Conservation (phyloP, 345 rosid species). For the Populus euphratica region DNA sequence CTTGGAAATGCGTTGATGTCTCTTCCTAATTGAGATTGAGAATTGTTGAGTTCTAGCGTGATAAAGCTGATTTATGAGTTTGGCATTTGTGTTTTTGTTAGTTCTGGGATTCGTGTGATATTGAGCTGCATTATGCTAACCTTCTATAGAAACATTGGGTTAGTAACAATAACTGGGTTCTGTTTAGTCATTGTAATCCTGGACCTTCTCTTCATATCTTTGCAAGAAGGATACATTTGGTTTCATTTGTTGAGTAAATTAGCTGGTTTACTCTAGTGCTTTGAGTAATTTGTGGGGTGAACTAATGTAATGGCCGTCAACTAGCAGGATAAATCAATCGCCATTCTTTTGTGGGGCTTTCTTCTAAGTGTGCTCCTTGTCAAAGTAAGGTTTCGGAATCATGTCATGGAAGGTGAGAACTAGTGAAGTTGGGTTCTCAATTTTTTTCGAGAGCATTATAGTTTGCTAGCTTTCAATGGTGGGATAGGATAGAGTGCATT, state of each 20-base stretch:
- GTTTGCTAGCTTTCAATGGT: not conserved
- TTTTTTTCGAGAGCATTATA: not conserved
- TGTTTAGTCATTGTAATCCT: not conserved
- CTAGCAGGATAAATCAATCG: slow-evolving; percentile 47
- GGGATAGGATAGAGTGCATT: not conserved
- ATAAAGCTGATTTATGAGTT: not conserved
- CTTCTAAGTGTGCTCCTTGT: slow-evolving; percentile 45
- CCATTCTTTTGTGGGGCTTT: slow-evolving; percentile 41
- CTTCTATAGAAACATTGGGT: not conserved
- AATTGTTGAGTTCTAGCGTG: not conserved
- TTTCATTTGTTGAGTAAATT: not conserved
- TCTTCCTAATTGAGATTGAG: not conserved
- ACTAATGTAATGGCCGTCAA: slow-evolving; percentile 17
- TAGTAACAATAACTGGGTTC: not conserved
- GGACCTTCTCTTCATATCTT: not conserved
- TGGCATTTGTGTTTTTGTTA: not conserved
- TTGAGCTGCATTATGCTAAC: not conserved
- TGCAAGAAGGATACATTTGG: not conserved
- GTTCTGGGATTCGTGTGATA: not conserved
- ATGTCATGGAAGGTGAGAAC: slow-evolving; percentile 58
- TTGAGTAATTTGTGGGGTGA: slow-evolving; percentile 3
- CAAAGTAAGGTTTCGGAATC: slow-evolving; percentile 38
- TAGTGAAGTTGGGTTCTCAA: not conserved
- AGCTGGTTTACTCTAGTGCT: not conserved
- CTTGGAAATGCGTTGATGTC: not conserved